These are phyloP conservation scores for Whalleya microplaca DNA, from an alignment of 2,329 filamentous ascomycete genomes.

Conservation along the genomic window DNA sequence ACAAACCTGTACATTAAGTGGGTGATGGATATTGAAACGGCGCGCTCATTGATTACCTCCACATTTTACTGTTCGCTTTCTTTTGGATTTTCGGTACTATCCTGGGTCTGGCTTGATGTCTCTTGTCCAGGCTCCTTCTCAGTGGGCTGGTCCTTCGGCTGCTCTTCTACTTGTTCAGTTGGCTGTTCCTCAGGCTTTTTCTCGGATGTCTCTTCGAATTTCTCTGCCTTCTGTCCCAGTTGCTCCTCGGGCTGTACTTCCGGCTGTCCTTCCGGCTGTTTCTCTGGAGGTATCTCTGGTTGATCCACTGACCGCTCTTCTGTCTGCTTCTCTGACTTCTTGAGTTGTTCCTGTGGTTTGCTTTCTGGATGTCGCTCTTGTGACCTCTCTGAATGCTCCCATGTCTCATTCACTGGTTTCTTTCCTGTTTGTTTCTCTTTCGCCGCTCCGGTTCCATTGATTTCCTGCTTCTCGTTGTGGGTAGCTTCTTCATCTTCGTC, in stretches of 20 bases:
- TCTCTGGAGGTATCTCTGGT: background rate
- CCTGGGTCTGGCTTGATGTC: conserved; percentile 1
- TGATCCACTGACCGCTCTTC: background rate
- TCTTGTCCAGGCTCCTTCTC: conserved; percentile 5
- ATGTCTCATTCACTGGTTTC: no score
- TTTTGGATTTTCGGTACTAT: conserved; percentile 4
- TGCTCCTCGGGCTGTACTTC: background rate
- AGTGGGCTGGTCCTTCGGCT: background rate
- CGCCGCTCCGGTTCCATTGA: no score
- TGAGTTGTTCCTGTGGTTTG: background rate
- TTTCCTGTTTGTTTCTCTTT: background rate
- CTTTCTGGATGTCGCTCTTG: no score
- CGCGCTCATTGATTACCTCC: no score
- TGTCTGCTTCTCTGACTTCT: background rate
- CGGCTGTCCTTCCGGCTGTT: no score
- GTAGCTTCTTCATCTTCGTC: conserved; percentile 33
- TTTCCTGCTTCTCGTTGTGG: no score
- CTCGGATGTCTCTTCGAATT: background rate
- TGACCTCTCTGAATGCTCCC: no score
- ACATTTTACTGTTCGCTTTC: background rate
- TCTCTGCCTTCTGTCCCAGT: background rate
- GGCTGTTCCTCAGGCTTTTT: background rate
- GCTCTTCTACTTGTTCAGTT: background rate
- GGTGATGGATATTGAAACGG: no score
- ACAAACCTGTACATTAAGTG: no score